Evolutionary conservation across 495 filamentous ascomycete genomes (phyloP).

Genomic region (Arthonia radiata): DNA sequence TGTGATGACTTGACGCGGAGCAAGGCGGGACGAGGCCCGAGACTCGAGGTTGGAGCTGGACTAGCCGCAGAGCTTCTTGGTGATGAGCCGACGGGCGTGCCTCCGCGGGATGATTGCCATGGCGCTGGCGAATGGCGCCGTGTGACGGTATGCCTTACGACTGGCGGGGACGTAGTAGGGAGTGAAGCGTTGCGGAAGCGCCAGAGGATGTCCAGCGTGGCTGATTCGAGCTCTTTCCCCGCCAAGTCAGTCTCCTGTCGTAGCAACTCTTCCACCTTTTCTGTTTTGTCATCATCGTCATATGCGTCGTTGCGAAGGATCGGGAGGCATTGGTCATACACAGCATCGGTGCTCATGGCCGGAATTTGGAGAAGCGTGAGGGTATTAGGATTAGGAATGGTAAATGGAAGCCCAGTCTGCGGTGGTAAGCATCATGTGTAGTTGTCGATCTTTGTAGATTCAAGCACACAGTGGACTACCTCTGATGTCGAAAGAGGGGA

Average conservation of each 20-base stretch:
- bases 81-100: conserved; percentile 56
- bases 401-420: too few species aligned
- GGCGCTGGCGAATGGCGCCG: conserved; percentile 77
- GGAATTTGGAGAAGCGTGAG: too few species aligned
- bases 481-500: too few species aligned
- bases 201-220: conserved; percentile 79
- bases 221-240: conserved; percentile 67
- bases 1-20: conserved; percentile 48
- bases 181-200: conserved; percentile 54
- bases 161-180: conserved; percentile 55
- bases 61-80: conserved; percentile 48
- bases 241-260: conserved; percentile 50
- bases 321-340: conserved; percentile 74
- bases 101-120: conserved; percentile 60
- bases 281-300: conserved; percentile 87
- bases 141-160: conserved; percentile 68
- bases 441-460: too few species aligned
- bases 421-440: too few species aligned
- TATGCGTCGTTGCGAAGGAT: conserved; percentile 59
- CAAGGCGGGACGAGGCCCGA: conserved; percentile 24
- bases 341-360: conserved; percentile 83
- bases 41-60: conserved; percentile 25
- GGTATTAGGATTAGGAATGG: too few species aligned
- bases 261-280: conserved; percentile 71
- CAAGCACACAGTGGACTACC: too few species aligned